Conservation (phyloP, 2,329 filamentous ascomycete genomes). For the Penicillium sclerotiorum region DNA sequence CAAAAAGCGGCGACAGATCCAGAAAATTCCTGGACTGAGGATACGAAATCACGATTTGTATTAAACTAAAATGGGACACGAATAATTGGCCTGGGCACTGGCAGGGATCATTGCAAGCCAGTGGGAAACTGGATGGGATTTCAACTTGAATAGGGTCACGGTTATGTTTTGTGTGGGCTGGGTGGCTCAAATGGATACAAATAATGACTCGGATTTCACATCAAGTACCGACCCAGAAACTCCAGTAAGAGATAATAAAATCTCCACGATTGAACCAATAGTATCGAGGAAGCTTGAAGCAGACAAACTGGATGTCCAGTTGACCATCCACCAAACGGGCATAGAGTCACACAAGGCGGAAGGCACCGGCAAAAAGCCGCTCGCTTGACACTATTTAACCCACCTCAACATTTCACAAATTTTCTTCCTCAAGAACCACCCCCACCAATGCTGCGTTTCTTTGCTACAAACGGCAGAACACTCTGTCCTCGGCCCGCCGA, state of each 20-base stretch:
- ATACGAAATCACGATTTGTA: slow-evolving; percentile 15
- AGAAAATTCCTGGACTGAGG: slow-evolving; percentile 2
- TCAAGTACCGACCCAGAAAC: no score
- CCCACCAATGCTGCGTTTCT: slow-evolving; percentile 93
- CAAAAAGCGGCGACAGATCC: background rate
- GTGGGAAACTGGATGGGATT: no score
- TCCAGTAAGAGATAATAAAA: no score
- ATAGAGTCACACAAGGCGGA: slow-evolving; percentile 5
- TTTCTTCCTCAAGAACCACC: slow-evolving; percentile 68
- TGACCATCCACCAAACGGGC: background rate
- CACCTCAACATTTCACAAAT: slow-evolving; percentile 17
- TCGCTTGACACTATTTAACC: slow-evolving; percentile 17
- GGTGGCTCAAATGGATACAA: background rate
- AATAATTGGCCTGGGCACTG: background rate
- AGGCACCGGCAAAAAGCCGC: slow-evolving; percentile 1
- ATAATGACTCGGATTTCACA: no score
- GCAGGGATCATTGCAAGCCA: background rate
- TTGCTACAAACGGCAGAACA: slow-evolving; percentile 76
- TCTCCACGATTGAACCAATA: no score
- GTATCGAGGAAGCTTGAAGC: no score
- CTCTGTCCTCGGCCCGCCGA: slow-evolving; percentile 31
- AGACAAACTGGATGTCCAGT: no score
- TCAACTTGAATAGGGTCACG: no score
- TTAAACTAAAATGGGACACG: slow-evolving; percentile 7
- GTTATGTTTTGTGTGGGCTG: no score